Base-by-base conservation (phyloP, 805 yeast genomes). In the Diddensiella santjacobensis region DNA sequence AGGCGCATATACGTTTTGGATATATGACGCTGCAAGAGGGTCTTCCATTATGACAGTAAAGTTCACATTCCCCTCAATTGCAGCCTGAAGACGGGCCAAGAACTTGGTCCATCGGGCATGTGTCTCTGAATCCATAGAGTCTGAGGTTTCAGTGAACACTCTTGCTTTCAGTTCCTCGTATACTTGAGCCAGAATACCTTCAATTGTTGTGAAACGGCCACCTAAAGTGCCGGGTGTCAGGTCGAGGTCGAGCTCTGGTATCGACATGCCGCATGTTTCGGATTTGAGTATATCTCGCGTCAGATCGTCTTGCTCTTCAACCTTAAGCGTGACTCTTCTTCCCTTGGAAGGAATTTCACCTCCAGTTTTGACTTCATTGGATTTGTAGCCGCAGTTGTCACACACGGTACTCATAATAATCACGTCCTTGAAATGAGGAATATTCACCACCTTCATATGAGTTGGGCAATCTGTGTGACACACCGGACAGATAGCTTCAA, bases 1-100 rank as follows among this genome's bases (percentile, higher is more conserved):
- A 22, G 99, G 99, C 30, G 99, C 99, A 63, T 90, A 93, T n/a
- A 91, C 93, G 64, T 93, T 93, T 70, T 93, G 99, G 54, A 93
- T 85, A 62, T 93, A 93, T 0, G 96, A 88, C 3, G 95, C 84
- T 17, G 97, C 96, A 60, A 93, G 71, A 4, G 99, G 99, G 68
- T 93, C 99, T 55, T 82, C 89, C 95, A 93, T 85, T 37, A 79
- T 65, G 30, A 93, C 76, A 0, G 97, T 91, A 70, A 93, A 90
- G 49, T 83, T 80, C 40, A 79, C 71, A 55, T 85, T 80, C 40
- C 98, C 99, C 22, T 77, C 85, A 47, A 84, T 72, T 11, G 96
- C 98, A 40, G 79, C 78, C 55, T 85, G 81, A 58, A 93, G 72
- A 45, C 76, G 78, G 5, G 77, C 81, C 55, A 93, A 82, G 67